Percentiles rank a stretch among this genome's conserved stretches.
These are phyloP conservation scores for Pyricularia sp. DNA, from an alignment of 2,329 filamentous ascomycete species.

Conservation along the genomic window DNA sequence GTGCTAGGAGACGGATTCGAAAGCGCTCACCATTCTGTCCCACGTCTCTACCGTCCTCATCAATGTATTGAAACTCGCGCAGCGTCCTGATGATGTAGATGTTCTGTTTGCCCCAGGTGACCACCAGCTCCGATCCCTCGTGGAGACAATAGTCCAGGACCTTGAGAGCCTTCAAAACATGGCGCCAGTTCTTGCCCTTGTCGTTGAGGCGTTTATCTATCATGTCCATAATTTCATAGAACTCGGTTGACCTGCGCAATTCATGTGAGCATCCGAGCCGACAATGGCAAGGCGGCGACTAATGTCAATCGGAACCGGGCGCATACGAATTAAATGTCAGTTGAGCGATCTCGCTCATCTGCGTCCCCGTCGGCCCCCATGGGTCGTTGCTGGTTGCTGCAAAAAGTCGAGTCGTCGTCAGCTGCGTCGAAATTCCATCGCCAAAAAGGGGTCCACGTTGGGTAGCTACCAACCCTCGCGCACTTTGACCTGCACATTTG, in stretches of 20 bases:
- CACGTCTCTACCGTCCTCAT: conserved; percentile 90
- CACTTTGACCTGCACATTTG: conserved; percentile 91
- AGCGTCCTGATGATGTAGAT: conserved; percentile 98
- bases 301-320: neutral
- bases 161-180: conserved; percentile 94
- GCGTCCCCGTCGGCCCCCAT: conserved; percentile 94
- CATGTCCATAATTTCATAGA: conserved; percentile 99
- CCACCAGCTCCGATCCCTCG: conserved; percentile 89
- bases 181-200: conserved; percentile 99
- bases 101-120: conserved; percentile 96
- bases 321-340: conserved; percentile 94
- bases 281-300: neutral
- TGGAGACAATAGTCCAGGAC: conserved; percentile 96
- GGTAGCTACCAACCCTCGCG: conserved; percentile 62
- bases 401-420: conserved; percentile 14
- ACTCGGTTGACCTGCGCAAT: conserved; percentile 67
- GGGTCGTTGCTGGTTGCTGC: conserved; percentile 95
- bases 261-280: conserved; percentile 5
- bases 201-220: conserved; percentile 96
- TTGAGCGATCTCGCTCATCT: conserved; percentile 97
- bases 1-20: neutral
- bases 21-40: conserved; percentile 73
- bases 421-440: conserved; percentile 5
- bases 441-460: neutral
- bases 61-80: conserved; percentile 91